Evolutionary conservation across 345 rosid genomes (phyloP), one percentile per base, ranked within the genome.

Genomic region (Luvunga scandens): DNA sequence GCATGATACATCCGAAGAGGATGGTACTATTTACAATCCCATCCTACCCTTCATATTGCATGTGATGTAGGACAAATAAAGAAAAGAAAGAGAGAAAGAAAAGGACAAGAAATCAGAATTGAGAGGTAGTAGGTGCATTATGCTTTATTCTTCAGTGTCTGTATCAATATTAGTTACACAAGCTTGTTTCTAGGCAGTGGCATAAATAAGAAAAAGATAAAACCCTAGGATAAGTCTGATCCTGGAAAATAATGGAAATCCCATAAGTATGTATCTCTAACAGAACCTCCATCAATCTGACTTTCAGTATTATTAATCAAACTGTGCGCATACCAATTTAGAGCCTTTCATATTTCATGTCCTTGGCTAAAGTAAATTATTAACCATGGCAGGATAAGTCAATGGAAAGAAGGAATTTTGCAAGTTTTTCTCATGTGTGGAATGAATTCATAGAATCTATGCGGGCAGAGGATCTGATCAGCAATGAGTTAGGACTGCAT

Each of bases 391-490:
- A 96, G 99, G 92, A 85, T 31, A 90, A 90, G 50, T 8, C 77
- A 1, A 76, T 48, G 25, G 86, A 85, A 81, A 84, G 86, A 72
- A 84, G 78, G 81, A 87, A 89, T 80, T 86, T 89, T 82, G 89
- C 88, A n/a, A 86, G 84, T 75, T 96, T 96, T 85, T 90, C 98
- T 75, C 88, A 80, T 66, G 90, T 96, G 84, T 96, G 99, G 99
- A 96, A 96, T 81, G 80, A 85, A 86, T 94, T 96, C 88, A 91
- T 96, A 81, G 0, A 79, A 66, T 84, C 92, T 77, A 90, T 96
- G 98, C 92, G 99, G 83, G 56, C 27, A 38, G 97, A 96, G 81
- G 99, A 96, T 87, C 84, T 94, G 78, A 91, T 96, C 84, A 91
- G 86, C 83, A 81, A 96, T 83, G 87, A 89, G 99, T 96, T 81